Base-by-base conservation (phyloP, 2,329 filamentous ascomycete genomes). In the Aspergillus hortae region DNA sequence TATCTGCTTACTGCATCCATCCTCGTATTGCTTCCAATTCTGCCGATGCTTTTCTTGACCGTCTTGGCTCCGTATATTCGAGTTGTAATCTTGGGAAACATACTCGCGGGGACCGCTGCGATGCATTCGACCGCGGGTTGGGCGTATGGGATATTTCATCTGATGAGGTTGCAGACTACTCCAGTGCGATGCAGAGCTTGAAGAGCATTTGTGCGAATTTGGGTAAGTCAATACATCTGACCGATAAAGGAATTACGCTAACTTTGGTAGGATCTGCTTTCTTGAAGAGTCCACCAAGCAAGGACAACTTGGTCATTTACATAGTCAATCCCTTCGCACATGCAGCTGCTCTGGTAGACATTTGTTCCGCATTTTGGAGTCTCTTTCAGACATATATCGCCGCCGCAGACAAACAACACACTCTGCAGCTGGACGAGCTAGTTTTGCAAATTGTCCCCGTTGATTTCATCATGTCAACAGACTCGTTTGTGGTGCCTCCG, bases 371-470 rank as follows among this genome's bases (percentile, higher is more conserved):
- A 17, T 85, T 84, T 63, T 79, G 79, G 73, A 64, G 70, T 6
- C 72, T 85, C 1, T 82, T 81, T 59, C 78, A 82, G 56, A 73
- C 77, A 44, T 82, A 83, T 54, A 67, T 76, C 44, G 70, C 71
- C 4, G 66, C 71, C 33, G 60, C 64, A 12, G 68, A 71, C 15
- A 65, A 62, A 42, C 63, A 67, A 32, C 59, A 67, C 23, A 44
- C 55, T 21, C 64, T 60, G 14, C 61, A 63, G 30, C 58, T 70
- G 21, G 66, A 69, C 46, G 81, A 85, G 53, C 65, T 85, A 21
- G 77, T 81, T 11, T 67, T 85, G 27, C 82, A 86, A 57, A 74
- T 86, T 23, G 63, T 86, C 12, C 81, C 83, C 0, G 74, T 82
- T 21, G 72, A 74, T 27, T 79, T 82, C 51, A 66, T 86, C 17